These are phyloP conservation scores for Epichloe aotearoae DNA, from an alignment of 2,329 filamentous ascomycete species.

Conservation along the genomic window DNA sequence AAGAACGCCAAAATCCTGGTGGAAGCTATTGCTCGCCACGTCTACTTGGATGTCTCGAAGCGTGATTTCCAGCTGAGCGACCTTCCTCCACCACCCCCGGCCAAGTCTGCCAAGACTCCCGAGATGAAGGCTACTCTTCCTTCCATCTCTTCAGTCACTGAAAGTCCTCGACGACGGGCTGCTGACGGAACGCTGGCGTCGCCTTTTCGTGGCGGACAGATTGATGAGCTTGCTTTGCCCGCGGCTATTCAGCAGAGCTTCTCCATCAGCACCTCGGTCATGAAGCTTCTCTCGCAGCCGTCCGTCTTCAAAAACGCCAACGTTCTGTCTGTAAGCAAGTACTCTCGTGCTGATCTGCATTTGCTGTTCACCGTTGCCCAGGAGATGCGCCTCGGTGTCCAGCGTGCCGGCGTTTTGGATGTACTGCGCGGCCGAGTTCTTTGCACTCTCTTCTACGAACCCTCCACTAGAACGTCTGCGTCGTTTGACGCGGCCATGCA, in stretches of 20 bases:
- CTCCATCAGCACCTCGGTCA: conserved; percentile 47
- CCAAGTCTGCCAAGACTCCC: conserved; percentile 45
- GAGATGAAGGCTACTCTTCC: conserved; percentile 37
- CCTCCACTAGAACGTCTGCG: conserved; percentile 84
- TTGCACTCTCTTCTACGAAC: conserved; percentile 93
- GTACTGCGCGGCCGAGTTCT: conserved; percentile 77
- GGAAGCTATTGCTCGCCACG: conserved; percentile 84
- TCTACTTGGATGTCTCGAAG: conserved; percentile 67
- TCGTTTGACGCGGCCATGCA: conserved; percentile 99
- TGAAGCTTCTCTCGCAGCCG: conserved; percentile 56
- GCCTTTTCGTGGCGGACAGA: conserved; percentile 12
- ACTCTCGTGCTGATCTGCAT: conserved; percentile 77
- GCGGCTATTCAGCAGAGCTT: conserved; percentile 37
- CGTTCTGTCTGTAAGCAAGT: conserved; percentile 84
- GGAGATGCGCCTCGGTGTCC: conserved; percentile 92
- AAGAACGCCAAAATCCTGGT: conserved; percentile 98
- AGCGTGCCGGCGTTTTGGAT: conserved; percentile 80
- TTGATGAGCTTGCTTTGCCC: conserved; percentile 34
- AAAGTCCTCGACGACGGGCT: conserved; percentile 22
- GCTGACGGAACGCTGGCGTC: conserved; percentile 12
- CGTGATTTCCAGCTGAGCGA: conserved; percentile 90
- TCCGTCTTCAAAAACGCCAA: conserved; percentile 85
- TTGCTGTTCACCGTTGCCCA: conserved; percentile 91
- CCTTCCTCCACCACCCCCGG: conserved; percentile 58
- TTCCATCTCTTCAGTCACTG: conserved; percentile 21